These are phyloP conservation scores for Juglanconis sp. DNA, from an alignment of 2,329 filamentous ascomycete species.

Conservation along the genomic window DNA sequence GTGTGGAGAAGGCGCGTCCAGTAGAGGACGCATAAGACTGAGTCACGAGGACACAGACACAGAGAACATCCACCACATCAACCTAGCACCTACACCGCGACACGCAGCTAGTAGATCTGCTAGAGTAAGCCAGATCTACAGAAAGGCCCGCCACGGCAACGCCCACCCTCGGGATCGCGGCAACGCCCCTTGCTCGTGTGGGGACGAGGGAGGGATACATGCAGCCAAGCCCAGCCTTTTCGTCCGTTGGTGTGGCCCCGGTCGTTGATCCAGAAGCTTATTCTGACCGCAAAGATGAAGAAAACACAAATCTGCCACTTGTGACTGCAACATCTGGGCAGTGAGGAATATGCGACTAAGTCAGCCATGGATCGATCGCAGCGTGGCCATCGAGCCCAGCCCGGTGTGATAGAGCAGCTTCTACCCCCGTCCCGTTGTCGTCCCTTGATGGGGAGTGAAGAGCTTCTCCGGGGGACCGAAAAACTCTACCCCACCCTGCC, in stretches of 20 bases:
- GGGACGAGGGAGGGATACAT: background rate
- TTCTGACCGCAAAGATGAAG: constrained; percentile 2
- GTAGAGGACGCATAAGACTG: background rate
- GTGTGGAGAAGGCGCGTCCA: too few relatives aligned
- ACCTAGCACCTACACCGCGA: too few relatives aligned
- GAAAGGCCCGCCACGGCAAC: background rate
- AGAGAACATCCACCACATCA: background rate
- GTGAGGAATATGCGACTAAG: too few relatives aligned
- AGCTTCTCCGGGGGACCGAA: too few relatives aligned
- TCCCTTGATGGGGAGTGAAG: too few relatives aligned
- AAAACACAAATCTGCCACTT: background rate
- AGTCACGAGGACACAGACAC: background rate
- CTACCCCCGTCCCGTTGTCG: background rate
- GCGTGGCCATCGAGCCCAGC: background rate
- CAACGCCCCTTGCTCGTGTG: background rate
- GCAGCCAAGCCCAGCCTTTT: constrained; percentile 3
- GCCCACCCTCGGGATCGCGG: constrained; percentile 3
- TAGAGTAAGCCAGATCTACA: constrained; percentile 8
- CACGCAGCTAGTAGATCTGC: background rate
- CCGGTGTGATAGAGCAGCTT: background rate
- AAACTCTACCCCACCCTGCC: too few relatives aligned
- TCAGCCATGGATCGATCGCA: background rate
- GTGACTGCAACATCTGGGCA: background rate
- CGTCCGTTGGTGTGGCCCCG: background rate
- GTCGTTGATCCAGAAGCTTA: constrained; percentile 11